These are phyloP conservation scores for Leccinum insigne DNA, from an alignment of 1,284 basidiomycete species.

Conservation along the genomic window DNA sequence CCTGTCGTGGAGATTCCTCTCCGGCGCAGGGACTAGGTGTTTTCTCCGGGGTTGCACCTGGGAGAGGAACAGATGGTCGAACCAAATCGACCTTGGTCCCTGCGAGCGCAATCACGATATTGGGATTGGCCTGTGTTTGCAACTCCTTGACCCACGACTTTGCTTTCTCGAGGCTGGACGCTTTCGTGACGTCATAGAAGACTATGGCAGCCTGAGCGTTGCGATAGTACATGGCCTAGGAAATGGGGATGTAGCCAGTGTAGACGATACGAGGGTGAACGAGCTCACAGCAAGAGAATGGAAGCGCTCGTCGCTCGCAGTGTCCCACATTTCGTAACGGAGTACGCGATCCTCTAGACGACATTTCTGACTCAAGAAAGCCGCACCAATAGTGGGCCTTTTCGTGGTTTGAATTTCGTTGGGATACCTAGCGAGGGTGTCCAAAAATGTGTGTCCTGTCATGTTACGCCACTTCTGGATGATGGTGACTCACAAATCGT, in stretches of 20 bases:
- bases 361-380: slow-evolving; percentile 92
- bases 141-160: slow-evolving; percentile 99
- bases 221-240: slow-evolving; percentile 96
- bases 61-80: slow-evolving; percentile 58
- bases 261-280: slow-evolving; percentile 3
- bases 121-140: slow-evolving; percentile 98
- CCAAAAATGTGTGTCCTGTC: slow-evolving; percentile 3
- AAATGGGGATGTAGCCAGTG: slow-evolving; percentile 6
- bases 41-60: slow-evolving; percentile 61
- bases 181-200: slow-evolving; percentile 96
- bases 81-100: slow-evolving; percentile 97
- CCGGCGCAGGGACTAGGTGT: slow-evolving; percentile 46
- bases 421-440: slow-evolving; percentile 57
- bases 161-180: slow-evolving; percentile 95
- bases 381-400: slow-evolving; percentile 97
- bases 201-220: slow-evolving; percentile 99
- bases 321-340: slow-evolving; percentile 97
- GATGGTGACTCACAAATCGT: slow-evolving; percentile 76
- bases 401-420: slow-evolving; percentile 97
- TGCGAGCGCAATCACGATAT: slow-evolving; percentile 97
- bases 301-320: slow-evolving; percentile 94
- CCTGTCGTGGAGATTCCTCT: slow-evolving; percentile 83
- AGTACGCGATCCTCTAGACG: slow-evolving; percentile 89
- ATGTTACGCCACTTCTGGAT: background rate
- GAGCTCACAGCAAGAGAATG: slow-evolving; percentile 82